Percentiles rank a stretch among this genome's conserved stretches.
Evolutionary conservation across 1,139 yeast genomes (phyloP).

Genomic region (Yamadazyma dushanensis): DNA sequence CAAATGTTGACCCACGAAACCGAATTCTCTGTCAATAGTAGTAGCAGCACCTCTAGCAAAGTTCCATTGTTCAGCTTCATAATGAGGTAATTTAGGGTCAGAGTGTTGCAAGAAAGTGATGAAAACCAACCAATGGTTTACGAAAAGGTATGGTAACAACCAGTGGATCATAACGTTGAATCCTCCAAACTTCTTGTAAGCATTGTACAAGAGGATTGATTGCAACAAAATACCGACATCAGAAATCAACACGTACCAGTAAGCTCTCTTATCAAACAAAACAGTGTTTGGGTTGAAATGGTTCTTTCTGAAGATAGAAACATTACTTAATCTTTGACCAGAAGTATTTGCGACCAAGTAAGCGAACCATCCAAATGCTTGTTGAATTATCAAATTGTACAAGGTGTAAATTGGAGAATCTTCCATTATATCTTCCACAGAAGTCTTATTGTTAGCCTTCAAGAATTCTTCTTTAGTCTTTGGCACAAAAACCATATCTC

Average conservation of each 20-base stretch:
- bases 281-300: slow-evolving; percentile 58
- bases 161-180: slow-evolving; percentile 52
- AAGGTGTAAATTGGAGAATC: slow-evolving; percentile 58
- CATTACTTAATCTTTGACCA: slow-evolving; percentile 48
- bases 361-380: slow-evolving; percentile 53
- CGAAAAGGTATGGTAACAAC: slow-evolving; percentile 56
- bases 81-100: slow-evolving; percentile 59
- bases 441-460: slow-evolving; percentile 24
- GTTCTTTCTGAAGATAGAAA: slow-evolving; percentile 30
- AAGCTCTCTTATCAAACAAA: slow-evolving; percentile 54
- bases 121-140: slow-evolving; percentile 66
- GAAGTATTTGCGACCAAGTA: slow-evolving; percentile 49
- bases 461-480: slow-evolving; percentile 49
- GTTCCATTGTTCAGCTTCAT: slow-evolving; percentile 57
- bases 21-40: slow-evolving; percentile 61
- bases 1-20: slow-evolving; percentile 56
- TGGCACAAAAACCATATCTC: slow-evolving; percentile 65
- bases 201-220: slow-evolving; percentile 43
- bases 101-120: slow-evolving; percentile 64
- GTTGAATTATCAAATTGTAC: slow-evolving; percentile 46
- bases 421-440: slow-evolving; percentile 48
- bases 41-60: slow-evolving; percentile 70
- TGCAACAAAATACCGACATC: slow-evolving; percentile 53
- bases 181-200: slow-evolving; percentile 48
- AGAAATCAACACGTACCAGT: slow-evolving; percentile 53